Base-by-base conservation (phyloP, 805 yeast species). In the Kuraishia floccosa region DNA sequence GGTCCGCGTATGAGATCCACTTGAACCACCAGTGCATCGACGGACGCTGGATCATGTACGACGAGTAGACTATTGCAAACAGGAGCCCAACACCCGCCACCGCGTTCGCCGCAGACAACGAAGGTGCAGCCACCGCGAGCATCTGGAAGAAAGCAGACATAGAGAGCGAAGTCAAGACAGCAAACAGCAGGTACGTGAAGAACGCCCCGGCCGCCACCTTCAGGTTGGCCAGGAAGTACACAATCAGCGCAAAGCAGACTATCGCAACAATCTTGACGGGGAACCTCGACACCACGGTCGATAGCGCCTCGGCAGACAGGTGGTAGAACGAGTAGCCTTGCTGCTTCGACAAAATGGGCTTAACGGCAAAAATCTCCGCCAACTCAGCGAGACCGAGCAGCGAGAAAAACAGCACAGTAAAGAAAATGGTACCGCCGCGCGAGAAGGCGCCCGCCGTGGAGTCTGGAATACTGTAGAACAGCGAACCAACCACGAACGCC, bases 251-350 rank as follows among this genome's bases (percentile, higher is more conserved):
- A 49, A 74, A 76, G 15, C 49, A 42, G 15, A 70, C 45, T 17
- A 63, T 45, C 23, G 65, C 58, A 21, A 63, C 39, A 17, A 69
- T 37, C 51, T 79, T 79, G 33, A 72, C 60, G 3, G 89, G 87
- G 36, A 81, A 50, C 30, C 72, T 77, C 3, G 82, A 65, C 4
- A 77, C 36, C 27, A 74, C 59, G 4, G 72, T 58, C 0, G 84
- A 76, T 4, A 81, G 41, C 1, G 84, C 80, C 44, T 80, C 89
- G 3, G 83, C 74, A 11, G 84, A 66, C 3, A 87, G 86, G 35
- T 75, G 73, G 48, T 78, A 82, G 35, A 81, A 64, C 0, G 84
- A 74, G 41, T 76, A 82, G 30, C 67, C 64, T 43, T 76, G 73
- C 47, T 82, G 93, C 44, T 82, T 81, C 42, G 67, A 68, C 17